Percentiles rank a stretch among this genome's conserved stretches.
Evolutionary conservation across 106 monocot genomes (phyloP).

Genomic region (Posidonia australis): DNA sequence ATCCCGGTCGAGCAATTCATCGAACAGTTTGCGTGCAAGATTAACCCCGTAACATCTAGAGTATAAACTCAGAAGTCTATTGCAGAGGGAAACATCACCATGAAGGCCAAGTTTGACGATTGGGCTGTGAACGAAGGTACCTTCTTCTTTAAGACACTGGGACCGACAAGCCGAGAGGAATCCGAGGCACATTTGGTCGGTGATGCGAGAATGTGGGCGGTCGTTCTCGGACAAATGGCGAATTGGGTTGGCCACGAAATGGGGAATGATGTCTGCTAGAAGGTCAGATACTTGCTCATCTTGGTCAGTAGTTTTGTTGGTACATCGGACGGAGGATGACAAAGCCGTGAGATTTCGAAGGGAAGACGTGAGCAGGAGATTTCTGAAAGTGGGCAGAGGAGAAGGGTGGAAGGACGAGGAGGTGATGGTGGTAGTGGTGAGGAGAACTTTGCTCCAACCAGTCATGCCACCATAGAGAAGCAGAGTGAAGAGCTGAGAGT

Average conservation of each 20-base stretch:
- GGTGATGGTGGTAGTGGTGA: background rate
- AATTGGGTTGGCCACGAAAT: too few relatives aligned
- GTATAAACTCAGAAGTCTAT: conserved; percentile 44
- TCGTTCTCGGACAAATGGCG: background rate
- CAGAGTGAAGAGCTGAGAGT: background rate
- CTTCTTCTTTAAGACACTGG: conserved; percentile 4
- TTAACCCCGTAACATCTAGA: conserved; percentile 8
- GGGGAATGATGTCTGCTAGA: background rate
- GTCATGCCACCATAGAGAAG: background rate
- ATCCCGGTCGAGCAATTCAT: conserved; percentile 42
- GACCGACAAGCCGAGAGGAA: conserved; percentile 34
- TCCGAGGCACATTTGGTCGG: conserved; percentile 14
- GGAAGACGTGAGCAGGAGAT: background rate
- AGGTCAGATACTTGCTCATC: background rate
- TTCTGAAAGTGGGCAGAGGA: background rate
- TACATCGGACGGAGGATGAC: background rate
- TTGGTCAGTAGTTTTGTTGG: background rate
- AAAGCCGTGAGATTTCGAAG: background rate
- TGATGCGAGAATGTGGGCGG: background rate
- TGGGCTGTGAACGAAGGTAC: conserved; percentile 30
- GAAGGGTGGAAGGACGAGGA: background rate
- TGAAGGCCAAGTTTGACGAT: conserved; percentile 46
- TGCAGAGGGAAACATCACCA: conserved; percentile 28
- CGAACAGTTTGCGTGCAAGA: conserved; percentile 51
- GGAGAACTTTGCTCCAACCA: background rate